Conservation (phyloP, 2,329 filamentous ascomycete species). For the Talaromyces islandicus region DNA sequence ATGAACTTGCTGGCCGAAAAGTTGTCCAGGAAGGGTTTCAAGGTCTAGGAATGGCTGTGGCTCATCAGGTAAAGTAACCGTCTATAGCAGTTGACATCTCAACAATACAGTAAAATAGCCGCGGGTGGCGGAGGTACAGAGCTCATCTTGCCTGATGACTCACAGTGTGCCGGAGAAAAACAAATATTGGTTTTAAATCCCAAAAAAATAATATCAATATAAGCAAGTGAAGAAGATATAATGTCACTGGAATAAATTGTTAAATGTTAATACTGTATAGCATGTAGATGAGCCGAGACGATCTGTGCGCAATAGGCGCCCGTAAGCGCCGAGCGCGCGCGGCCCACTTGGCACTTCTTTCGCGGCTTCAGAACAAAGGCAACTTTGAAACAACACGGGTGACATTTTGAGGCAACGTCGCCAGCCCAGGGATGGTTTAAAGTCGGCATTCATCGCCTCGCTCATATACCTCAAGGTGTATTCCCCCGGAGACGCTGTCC, state of each 20-base stretch:
- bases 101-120: background rate
- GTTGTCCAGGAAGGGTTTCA: conserved; percentile 62
- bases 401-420: background rate
- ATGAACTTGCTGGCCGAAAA: conserved; percentile 62
- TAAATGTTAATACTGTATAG: background rate
- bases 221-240: background rate
- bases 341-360: background rate
- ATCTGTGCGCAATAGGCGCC: background rate
- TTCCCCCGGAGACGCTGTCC: background rate
- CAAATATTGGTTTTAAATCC: no score
- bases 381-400: background rate
- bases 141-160: background rate
- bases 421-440: background rate
- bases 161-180: background rate
- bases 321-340: background rate
- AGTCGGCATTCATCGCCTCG: background rate
- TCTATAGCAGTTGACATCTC: background rate
- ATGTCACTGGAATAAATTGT: background rate
- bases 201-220: background rate
- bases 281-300: background rate
- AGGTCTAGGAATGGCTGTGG: conserved; percentile 35
- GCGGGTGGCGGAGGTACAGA: background rate
- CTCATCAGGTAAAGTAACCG: background rate
- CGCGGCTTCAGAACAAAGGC: background rate
- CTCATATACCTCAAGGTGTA: background rate